Evolutionary conservation across 805 yeast species (phyloP).

Genomic region (Starmerella apis): DNA sequence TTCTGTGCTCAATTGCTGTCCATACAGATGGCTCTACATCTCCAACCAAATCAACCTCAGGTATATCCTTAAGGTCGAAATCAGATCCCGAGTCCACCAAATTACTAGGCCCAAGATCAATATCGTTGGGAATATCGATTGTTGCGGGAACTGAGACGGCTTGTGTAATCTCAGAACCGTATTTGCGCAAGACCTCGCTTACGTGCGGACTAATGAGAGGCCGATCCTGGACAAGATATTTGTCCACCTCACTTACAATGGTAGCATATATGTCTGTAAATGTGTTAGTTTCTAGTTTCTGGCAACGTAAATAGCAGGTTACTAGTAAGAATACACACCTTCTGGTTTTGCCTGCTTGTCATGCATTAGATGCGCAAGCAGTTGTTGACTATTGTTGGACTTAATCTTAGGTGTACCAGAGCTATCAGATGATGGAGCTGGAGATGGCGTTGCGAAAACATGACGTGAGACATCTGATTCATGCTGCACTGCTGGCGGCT

Average conservation of each 20-base stretch:
- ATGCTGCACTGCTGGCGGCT: neutral
- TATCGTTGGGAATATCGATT: neutral
- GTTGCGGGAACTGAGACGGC: conserved; percentile 9
- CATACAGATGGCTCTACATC: conserved; percentile 24
- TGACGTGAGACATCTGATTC: neutral
- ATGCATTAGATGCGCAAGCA: conserved; percentile 73
- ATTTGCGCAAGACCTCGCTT: conserved; percentile 13
- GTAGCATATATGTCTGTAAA: conserved; percentile 2
- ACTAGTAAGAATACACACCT: conserved; percentile 26
- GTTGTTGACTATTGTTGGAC: conserved; percentile 54
- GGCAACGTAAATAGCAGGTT: neutral
- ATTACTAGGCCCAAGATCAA: neutral
- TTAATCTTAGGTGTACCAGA: conserved; percentile 43
- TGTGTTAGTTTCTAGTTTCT: conserved; percentile 17
- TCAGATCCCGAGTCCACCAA: conserved; percentile 21
- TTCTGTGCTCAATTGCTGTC: conserved; percentile 21
- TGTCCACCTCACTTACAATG: conserved; percentile 1
- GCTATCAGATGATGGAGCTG: neutral
- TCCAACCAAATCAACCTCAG: conserved; percentile 21
- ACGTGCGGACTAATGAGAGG: neutral
- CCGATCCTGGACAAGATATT: neutral
- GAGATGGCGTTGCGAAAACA: neutral
- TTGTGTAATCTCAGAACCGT: conserved; percentile 16
- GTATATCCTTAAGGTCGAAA: conserved; percentile 20
- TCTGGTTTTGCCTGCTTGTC: conserved; percentile 37